phyloP scores from a whole-genome alignment of 78 protist species.

The Cavenderia fasciculata region DNA sequence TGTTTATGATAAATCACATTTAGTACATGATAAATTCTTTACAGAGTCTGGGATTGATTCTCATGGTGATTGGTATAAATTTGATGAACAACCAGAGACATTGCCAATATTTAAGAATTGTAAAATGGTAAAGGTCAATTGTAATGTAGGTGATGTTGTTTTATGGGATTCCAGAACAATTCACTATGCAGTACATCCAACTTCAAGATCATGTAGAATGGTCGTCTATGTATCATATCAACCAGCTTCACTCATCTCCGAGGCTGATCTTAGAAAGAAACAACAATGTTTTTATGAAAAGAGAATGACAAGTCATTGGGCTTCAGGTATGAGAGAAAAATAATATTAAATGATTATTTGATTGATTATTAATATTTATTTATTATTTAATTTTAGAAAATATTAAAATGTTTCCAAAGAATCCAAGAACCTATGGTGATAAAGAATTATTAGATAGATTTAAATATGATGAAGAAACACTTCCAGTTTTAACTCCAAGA shows the following conservation, averaged over 20 bases:
- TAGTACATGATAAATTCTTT: constrained; percentile 31
- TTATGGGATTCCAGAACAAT: constrained; percentile 59
- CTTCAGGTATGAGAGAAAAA: too few species aligned
- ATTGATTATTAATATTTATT: too few species aligned
- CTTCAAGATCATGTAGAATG: constrained; percentile 25
- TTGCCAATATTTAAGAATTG: constrained; percentile 16
- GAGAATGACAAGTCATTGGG: constrained; percentile 63
- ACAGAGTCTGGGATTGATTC: not conserved
- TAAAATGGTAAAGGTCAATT: constrained; percentile 34
- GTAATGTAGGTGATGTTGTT: constrained; percentile 60
- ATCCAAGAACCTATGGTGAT: constrained; percentile 1
- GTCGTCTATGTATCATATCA: constrained; percentile 40
- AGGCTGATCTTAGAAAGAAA: not conserved
- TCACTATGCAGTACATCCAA: constrained; percentile 49
- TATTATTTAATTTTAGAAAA: too few species aligned
- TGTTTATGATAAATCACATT: constrained; percentile 37
- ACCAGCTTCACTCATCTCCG: constrained; percentile 27
- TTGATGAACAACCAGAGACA: not conserved
- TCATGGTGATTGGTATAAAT: constrained; percentile 47
- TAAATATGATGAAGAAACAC: not conserved
- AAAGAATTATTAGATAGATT: not conserved
- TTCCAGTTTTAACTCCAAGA: not conserved
- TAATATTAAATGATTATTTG: too few species aligned
- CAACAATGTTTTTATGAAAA: constrained; percentile 4
- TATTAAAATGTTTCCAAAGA: constrained; percentile 16